These are phyloP conservation scores for Lipomyces yamanashiensis DNA, from an alignment of 805 yeast species.

Conservation along the genomic window DNA sequence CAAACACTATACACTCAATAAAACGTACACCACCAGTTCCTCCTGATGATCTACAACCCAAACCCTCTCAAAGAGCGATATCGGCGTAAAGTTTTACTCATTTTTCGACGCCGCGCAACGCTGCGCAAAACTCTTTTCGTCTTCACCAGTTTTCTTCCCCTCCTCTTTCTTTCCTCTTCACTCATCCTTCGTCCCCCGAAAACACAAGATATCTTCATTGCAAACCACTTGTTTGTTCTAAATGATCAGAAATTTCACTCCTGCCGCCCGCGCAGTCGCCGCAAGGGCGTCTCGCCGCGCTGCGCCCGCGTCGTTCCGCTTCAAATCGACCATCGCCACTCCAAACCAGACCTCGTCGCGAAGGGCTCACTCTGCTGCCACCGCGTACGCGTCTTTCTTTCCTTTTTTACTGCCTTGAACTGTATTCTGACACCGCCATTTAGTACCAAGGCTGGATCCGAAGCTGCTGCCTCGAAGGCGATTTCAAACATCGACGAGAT, in stretches of 20 bases:
- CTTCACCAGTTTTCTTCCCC: slow-evolving; percentile 5
- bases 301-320: slow-evolving; percentile 8
- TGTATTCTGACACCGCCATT: neutral
- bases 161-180: neutral
- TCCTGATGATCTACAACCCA: neutral
- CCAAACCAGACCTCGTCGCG: slow-evolving; percentile 7
- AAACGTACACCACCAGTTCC: neutral
- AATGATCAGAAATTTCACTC: slow-evolving; percentile 23
- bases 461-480: slow-evolving; percentile 1
- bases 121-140: slow-evolving; percentile 7
- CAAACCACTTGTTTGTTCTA: neutral
- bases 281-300: slow-evolving; percentile 14
- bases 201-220: neutral
- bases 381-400: slow-evolving; percentile 20
- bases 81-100: slow-evolving; percentile 15
- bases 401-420: neutral
- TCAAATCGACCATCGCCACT: slow-evolving; percentile 17
- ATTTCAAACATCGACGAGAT: neutral
- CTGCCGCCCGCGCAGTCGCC: slow-evolving; percentile 23
- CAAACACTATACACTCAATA: too few species aligned
- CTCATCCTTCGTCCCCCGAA: neutral
- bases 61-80: slow-evolving; percentile 3
- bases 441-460: neutral
- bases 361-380: slow-evolving; percentile 28
- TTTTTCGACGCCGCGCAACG: slow-evolving; percentile 10